Conservation (phyloP, 2,329 filamentous ascomycete species). For the Calonectria hawksworthii region DNA sequence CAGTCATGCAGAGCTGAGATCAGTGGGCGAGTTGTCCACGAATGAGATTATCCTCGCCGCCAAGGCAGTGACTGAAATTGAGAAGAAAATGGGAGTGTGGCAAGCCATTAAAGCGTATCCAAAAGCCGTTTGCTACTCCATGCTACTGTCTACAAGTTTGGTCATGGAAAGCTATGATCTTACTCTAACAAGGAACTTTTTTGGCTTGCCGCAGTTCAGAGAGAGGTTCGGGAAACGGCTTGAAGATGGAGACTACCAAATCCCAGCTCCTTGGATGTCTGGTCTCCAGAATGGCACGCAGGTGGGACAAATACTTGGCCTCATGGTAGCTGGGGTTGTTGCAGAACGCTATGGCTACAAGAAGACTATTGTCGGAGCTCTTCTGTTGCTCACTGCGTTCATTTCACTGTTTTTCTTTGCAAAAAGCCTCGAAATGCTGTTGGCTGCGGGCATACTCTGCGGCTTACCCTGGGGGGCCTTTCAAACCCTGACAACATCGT, state of each 20-base stretch:
- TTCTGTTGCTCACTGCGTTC: conserved; percentile 50
- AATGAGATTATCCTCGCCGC: background rate
- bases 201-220: conserved; percentile 47
- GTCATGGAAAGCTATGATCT: conserved; percentile 30
- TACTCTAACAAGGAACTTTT: conserved; percentile 42
- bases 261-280: conserved; percentile 62
- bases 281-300: conserved; percentile 57
- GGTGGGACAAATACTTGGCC: conserved; percentile 62
- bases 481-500: conserved; percentile 55
- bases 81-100: background rate
- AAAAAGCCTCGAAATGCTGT: conserved; percentile 49
- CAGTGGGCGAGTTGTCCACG: background rate
- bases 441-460: conserved; percentile 56
- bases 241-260: conserved; percentile 47
- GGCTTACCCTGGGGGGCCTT: conserved; percentile 53
- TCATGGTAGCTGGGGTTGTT: conserved; percentile 58
- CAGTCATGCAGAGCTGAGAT: background rate
- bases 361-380: conserved; percentile 55
- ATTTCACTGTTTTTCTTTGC: conserved; percentile 61
- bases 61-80: background rate
- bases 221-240: conserved; percentile 47
- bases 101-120: background rate
- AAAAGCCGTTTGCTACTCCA: conserved; percentile 3
- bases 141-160: background rate
- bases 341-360: conserved; percentile 56